Conservation (phyloP, 768 basidiomycete genomes). For the Rhodotorula diobovata region DNA sequence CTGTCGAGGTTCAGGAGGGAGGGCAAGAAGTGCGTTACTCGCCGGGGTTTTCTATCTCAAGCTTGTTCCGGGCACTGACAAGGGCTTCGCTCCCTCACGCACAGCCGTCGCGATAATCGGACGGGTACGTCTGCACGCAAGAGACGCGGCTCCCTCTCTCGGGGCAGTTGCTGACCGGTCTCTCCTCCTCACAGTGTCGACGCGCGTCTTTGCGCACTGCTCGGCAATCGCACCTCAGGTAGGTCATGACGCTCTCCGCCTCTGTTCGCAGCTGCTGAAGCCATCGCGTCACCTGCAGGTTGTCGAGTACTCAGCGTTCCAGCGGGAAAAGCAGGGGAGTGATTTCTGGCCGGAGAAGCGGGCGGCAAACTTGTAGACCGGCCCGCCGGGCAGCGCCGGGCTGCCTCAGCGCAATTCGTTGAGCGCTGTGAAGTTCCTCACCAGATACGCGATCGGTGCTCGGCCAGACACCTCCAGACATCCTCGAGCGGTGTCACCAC, state of each 20-base stretch:
- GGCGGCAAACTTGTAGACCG: neutral
- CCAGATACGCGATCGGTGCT: no score
- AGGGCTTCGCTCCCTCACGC: neutral
- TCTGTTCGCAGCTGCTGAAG: no score
- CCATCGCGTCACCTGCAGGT: constrained; percentile 8
- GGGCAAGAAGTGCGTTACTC: constrained; percentile 39
- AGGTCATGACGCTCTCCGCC: neutral
- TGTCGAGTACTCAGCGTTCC: constrained; percentile 19
- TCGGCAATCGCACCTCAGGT: constrained; percentile 29
- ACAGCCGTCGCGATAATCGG: constrained; percentile 29
- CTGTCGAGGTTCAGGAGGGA: constrained; percentile 39
- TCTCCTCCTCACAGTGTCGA: constrained; percentile 17
- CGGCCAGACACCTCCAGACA: no score
- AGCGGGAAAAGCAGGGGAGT: neutral
- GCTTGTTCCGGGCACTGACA: no score
- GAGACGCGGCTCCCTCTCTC: no score
- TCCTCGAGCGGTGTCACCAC: no score
- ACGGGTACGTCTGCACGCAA: constrained; percentile 1
- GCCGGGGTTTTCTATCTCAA: no score
- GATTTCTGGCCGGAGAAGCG: constrained; percentile 31
- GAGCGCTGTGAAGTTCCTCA: no score
- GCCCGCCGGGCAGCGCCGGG: no score
- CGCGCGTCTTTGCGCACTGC: constrained; percentile 34
- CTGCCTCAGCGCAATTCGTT: no score
- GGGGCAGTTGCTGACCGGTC: no score